Evolutionary conservation across 768 basidiomycete species (phyloP).

Genomic region (Cystobasidium onofrii): DNA sequence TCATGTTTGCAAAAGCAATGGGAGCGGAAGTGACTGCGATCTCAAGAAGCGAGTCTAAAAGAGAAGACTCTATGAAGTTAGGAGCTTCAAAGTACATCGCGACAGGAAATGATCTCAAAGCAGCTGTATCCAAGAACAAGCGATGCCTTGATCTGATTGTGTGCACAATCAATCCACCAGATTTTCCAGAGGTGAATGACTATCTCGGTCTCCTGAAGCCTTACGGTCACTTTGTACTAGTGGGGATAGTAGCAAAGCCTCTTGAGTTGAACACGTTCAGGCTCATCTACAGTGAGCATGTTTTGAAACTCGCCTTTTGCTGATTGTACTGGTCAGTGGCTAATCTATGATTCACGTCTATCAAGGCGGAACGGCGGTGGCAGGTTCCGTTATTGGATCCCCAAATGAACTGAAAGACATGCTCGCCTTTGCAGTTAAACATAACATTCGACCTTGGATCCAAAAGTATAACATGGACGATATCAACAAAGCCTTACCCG

Average conservation of each 20-base stretch:
- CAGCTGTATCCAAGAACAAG: neutral
- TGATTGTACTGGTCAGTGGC: too few species aligned
- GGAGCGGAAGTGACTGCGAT: conserved; percentile 57
- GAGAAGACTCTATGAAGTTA: conserved; percentile 53
- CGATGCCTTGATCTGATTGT: conserved; percentile 45
- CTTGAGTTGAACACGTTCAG: neutral
- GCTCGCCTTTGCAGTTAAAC: conserved; percentile 54
- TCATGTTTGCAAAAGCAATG: conserved; percentile 53
- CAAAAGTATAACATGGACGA: conserved; percentile 28
- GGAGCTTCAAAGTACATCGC: conserved; percentile 54
- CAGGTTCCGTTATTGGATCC: conserved; percentile 51
- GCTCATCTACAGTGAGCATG: neutral
- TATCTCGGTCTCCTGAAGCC: conserved; percentile 53
- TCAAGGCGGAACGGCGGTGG: conserved; percentile 29
- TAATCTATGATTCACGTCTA: too few species aligned
- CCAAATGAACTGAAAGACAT: conserved; percentile 54
- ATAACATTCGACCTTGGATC: conserved; percentile 52
- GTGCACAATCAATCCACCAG: conserved; percentile 44
- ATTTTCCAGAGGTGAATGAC: conserved; percentile 49
- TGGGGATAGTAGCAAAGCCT: conserved; percentile 36
- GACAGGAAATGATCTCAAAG: conserved; percentile 42
- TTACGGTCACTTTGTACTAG: conserved; percentile 53
- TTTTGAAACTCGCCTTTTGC: neutral
- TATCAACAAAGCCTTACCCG: neutral
- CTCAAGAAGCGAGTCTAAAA: conserved; percentile 53